A percentile compares a stretch with the other conserved stretches of the same genome.
Conservation (phyloP, 1,139 yeast genomes). For the Yamadazyma blattariae region DNA sequence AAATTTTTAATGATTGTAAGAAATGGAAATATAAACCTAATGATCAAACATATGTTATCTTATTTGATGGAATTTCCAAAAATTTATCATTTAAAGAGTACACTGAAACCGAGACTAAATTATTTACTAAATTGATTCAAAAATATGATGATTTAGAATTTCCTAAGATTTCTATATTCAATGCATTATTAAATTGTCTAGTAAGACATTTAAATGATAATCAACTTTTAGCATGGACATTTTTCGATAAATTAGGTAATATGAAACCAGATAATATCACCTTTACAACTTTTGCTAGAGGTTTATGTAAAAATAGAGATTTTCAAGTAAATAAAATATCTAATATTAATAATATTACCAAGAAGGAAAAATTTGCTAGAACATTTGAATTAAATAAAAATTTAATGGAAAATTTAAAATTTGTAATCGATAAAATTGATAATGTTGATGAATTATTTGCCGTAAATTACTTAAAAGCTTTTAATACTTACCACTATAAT, state of each 20-base stretch:
- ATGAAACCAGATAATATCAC: slow-evolving; percentile 36
- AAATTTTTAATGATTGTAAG: slow-evolving; percentile 50
- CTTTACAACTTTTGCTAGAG: slow-evolving; percentile 40
- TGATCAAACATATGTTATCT: slow-evolving; percentile 51
- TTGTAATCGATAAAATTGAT: slow-evolving; percentile 12
- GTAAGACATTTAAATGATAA: slow-evolving; percentile 31
- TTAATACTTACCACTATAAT: slow-evolving; percentile 4
- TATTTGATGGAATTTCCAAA: slow-evolving; percentile 57
- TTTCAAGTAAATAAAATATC: slow-evolving; percentile 16
- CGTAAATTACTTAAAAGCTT: slow-evolving; percentile 26
- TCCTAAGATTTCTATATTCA: slow-evolving; percentile 26
- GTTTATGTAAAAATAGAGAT: slow-evolving; percentile 19
- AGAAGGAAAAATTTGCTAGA: slow-evolving; percentile 19
- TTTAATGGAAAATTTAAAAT: slow-evolving; percentile 26
- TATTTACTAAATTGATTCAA: slow-evolving; percentile 22
- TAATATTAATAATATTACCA: slow-evolving; percentile 14
- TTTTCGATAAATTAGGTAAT: slow-evolving; percentile 29
- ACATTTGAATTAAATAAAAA: slow-evolving; percentile 29
- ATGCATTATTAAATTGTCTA: slow-evolving; percentile 36
- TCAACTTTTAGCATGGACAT: slow-evolving; percentile 38
- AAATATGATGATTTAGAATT: slow-evolving; percentile 19
- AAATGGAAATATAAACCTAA: slow-evolving; percentile 59
- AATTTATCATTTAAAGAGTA: slow-evolving; percentile 34
- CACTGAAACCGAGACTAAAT: slow-evolving; percentile 9
- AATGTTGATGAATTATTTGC: slow-evolving; percentile 10